Conservation (phyloP, 352 stramenopile species). For the Thraustochytrium sp. region DNA sequence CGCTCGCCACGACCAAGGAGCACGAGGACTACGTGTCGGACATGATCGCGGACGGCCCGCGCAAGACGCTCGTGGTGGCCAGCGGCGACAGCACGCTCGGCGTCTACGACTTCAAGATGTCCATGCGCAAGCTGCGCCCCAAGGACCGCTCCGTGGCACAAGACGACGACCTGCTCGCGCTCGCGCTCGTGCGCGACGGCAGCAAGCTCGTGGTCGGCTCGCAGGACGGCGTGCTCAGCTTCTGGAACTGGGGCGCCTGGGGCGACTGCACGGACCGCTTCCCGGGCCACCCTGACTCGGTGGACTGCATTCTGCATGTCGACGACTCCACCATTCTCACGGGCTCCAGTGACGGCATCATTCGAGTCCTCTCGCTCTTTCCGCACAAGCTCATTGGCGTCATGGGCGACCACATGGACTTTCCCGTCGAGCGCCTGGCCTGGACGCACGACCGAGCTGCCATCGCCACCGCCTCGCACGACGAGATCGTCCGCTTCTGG, state of each 20-base stretch:
- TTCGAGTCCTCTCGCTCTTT: slow-evolving; percentile 92
- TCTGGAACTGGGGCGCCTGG: slow-evolving; percentile 44
- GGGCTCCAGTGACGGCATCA: slow-evolving; percentile 87
- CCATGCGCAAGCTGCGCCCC: neutral
- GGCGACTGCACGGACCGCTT: slow-evolving; percentile 33
- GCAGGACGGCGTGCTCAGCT: slow-evolving; percentile 15
- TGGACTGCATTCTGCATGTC: neutral
- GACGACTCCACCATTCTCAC: slow-evolving; percentile 37
- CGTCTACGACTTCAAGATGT: neutral
- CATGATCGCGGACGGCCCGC: neutral
- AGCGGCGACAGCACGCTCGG: slow-evolving; percentile 41
- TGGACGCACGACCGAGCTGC: slow-evolving; percentile 98
- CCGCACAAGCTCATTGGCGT: slow-evolving; percentile 94
- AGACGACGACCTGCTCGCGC: slow-evolving; percentile 43
- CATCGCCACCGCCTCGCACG: slow-evolving; percentile 94
- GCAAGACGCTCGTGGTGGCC: neutral
- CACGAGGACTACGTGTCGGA: slow-evolving; percentile 23
- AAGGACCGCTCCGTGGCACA: slow-evolving; percentile 30
- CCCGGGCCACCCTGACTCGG: slow-evolving; percentile 31
- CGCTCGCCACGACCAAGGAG: neutral
- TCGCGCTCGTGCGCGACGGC: slow-evolving; percentile 22
- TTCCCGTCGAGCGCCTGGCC: slow-evolving; percentile 91
- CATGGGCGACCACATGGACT: slow-evolving; percentile 97
- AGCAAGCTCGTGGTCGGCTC: slow-evolving; percentile 31
- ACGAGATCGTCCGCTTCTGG: slow-evolving; percentile 84